These are phyloP conservation scores for Calophaca sinica DNA, from an alignment of 306 rosid genomes.

Conservation along the genomic window DNA sequence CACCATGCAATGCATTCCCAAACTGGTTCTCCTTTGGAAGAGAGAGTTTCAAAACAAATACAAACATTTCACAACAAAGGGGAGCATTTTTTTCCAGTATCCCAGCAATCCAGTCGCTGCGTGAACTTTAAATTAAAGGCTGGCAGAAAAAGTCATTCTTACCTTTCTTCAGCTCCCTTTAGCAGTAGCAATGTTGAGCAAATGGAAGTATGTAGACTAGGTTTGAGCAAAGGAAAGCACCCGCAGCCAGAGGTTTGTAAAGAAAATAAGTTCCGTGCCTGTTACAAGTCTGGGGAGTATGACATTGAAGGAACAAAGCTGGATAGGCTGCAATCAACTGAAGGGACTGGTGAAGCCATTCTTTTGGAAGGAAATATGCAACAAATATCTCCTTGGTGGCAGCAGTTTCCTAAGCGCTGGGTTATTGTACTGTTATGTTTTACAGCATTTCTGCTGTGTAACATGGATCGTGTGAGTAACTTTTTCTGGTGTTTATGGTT, in stretches of 20 bases:
- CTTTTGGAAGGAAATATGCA: conserved; percentile 58
- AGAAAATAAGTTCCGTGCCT: conserved; percentile 56
- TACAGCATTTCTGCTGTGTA: conserved; percentile 84
- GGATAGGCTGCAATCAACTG: conserved; percentile 63
- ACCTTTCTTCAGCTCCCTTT: conserved; percentile 52
- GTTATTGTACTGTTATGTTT: conserved; percentile 91
- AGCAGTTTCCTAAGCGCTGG: conserved; percentile 91
- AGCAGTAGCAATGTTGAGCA: conserved; percentile 44
- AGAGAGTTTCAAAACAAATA: conserved; percentile 49
- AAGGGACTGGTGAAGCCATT: conserved; percentile 75
- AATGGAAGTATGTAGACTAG: conserved; percentile 40
- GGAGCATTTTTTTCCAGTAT: conserved; percentile 35
- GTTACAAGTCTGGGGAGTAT: conserved; percentile 79
- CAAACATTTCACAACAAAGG: conserved; percentile 36
- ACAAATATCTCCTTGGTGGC: conserved; percentile 71
- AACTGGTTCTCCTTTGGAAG: conserved; percentile 47
- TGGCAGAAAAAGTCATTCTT: conserved; percentile 48
- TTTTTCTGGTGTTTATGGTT: conserved; percentile 28
- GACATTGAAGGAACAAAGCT: conserved; percentile 59
- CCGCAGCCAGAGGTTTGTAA: conserved; percentile 48
- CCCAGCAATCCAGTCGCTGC: conserved; percentile 44
- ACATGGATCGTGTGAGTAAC: conserved; percentile 96
- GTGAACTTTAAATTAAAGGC: conserved; percentile 48
- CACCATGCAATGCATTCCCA: conserved; percentile 42
- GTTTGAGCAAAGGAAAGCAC: conserved; percentile 50